Percentiles rank a stretch among this genome's conserved stretches.
phyloP scores from a whole-genome alignment of 495 filamentous ascomycete species.

The Aspergillus nanangensis region DNA sequence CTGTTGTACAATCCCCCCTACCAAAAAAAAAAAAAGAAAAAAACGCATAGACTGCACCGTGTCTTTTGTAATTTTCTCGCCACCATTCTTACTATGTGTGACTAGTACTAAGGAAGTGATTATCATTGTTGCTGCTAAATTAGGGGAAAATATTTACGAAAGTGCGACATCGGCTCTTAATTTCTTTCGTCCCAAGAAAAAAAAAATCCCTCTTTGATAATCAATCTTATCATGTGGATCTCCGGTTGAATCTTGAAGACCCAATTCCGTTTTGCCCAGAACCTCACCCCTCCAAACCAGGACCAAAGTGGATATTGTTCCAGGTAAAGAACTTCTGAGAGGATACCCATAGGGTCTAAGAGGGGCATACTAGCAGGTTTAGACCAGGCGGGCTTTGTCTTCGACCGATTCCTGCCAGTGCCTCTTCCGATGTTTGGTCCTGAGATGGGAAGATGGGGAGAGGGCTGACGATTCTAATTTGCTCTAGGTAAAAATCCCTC shows the following conservation, averaged over 20 bases:
- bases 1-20: too few species aligned
- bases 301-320: background rate
- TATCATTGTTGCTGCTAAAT: too few species aligned
- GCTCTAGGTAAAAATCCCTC: too few species aligned
- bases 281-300: background rate
- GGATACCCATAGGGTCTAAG: too few species aligned
- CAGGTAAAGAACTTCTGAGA: background rate
- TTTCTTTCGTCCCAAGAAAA: constrained; percentile 1
- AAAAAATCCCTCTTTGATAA: constrained; percentile 8
- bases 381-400: too few species aligned
- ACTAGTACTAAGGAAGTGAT: too few species aligned
- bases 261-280: constrained; percentile 7
- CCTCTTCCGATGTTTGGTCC: background rate
- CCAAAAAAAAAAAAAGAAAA: too few species aligned
- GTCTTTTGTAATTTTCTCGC: too few species aligned
- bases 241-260: background rate
- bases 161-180: background rate
- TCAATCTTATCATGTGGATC: constrained; percentile 29
- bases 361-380: too few species aligned
- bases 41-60: too few species aligned
- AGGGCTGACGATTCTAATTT: background rate
- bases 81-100: too few species aligned
- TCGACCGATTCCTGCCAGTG: background rate
- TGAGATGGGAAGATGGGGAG: background rate
- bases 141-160: too few species aligned